Evolutionary conservation across 2,329 filamentous ascomycete species (phyloP).

Genomic region (Trichoderma polysporum): DNA sequence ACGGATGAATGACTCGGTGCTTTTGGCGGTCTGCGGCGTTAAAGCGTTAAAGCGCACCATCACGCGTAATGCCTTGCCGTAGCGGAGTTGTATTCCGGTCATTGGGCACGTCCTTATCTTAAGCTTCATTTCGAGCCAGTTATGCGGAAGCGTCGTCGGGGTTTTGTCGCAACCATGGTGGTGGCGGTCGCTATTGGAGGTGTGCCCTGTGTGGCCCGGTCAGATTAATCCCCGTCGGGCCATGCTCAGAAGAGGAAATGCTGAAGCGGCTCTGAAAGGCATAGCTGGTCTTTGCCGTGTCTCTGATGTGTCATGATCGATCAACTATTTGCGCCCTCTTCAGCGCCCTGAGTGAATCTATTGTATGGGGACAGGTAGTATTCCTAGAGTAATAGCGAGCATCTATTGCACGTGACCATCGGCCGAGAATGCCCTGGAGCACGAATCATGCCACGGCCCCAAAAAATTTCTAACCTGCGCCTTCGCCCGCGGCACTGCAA

Average conservation of each 20-base stretch:
- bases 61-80: background rate
- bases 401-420: background rate
- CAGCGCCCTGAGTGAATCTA: background rate
- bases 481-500: background rate
- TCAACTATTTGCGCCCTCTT: background rate
- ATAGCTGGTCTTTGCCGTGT: background rate
- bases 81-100: background rate
- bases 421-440: background rate
- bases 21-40: conserved; percentile 1
- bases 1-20: conserved; percentile 8
- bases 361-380: too few relatives aligned
- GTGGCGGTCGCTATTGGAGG: background rate
- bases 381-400: too few relatives aligned
- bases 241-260: background rate
- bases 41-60: background rate
- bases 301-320: background rate
- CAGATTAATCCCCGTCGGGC: background rate
- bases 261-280: background rate
- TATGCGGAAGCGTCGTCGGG: background rate
- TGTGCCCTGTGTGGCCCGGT: background rate
- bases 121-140: conserved; percentile 1
- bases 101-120: background rate
- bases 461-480: background rate
- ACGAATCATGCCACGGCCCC: background rate
- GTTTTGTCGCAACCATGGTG: background rate